phyloP scores from a whole-genome alignment of 257 asterid genomes.

The Solanum sitiens region DNA sequence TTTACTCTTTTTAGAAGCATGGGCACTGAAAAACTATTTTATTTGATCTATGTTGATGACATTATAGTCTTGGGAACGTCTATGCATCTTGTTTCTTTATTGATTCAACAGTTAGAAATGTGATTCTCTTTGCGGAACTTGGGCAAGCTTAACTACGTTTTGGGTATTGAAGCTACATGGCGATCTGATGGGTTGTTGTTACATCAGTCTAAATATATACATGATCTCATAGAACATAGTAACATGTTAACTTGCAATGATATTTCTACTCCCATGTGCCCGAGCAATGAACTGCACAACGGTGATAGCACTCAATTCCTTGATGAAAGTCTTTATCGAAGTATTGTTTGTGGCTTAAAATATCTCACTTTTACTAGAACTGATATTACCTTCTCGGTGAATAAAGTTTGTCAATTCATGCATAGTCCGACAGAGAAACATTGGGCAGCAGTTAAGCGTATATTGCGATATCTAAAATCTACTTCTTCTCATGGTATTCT shows the following conservation, averaged over 20 bases:
- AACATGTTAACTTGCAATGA: background rate
- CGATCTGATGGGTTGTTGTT: background rate
- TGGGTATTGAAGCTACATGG: background rate
- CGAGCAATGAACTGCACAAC: background rate
- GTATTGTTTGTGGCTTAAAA: background rate
- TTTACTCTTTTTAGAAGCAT: too few relatives aligned
- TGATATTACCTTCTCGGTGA: background rate
- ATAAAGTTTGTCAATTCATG: too few relatives aligned
- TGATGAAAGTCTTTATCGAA: background rate
- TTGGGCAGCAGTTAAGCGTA: too few relatives aligned
- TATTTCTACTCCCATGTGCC: background rate
- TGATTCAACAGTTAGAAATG: background rate
- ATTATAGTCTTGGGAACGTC: background rate
- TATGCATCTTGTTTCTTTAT: background rate
- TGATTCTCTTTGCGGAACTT: background rate
- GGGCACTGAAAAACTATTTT: too few relatives aligned
- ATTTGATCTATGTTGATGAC: background rate
- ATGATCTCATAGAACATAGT: background rate
- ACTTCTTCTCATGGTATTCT: too few relatives aligned
- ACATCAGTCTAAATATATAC: background rate
- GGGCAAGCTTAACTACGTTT: background rate
- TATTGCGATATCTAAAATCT: too few relatives aligned
- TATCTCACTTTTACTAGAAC: background rate
- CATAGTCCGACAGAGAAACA: too few relatives aligned
- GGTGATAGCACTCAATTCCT: background rate